These are phyloP conservation scores for Spergularia marina DNA, from an alignment of 148 eudicot genomes.

Conservation along the genomic window DNA sequence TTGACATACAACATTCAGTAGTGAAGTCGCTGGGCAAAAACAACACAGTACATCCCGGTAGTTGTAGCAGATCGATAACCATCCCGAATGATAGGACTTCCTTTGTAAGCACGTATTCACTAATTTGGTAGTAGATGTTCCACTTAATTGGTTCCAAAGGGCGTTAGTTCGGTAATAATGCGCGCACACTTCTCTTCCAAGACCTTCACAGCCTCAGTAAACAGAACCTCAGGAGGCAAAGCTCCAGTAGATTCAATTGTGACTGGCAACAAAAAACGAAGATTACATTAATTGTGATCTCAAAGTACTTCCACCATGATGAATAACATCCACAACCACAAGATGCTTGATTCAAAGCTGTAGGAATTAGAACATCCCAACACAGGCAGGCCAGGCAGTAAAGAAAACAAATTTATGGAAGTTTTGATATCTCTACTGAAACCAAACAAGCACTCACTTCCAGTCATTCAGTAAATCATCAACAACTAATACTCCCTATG, in stretches of 20 bases:
- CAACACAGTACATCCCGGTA: not conserved
- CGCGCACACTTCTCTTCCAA: conserved; percentile 84
- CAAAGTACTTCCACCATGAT: too few relatives aligned
- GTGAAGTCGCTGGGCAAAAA: not conserved
- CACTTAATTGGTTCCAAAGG: conserved; percentile 10
- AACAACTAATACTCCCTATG: too few relatives aligned
- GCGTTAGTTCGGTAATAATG: conserved; percentile 75
- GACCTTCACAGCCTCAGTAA: conserved; percentile 89
- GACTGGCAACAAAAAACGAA: conserved; percentile 36
- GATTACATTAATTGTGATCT: not conserved
- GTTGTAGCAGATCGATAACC: not conserved
- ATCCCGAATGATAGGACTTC: not conserved
- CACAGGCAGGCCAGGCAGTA: too few relatives aligned
- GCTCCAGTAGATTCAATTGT: conserved; percentile 93
- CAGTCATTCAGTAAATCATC: too few relatives aligned
- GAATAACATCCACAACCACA: too few relatives aligned
- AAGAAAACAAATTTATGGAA: too few relatives aligned
- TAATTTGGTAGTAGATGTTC: not conserved
- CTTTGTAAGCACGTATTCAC: not conserved
- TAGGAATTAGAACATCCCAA: too few relatives aligned
- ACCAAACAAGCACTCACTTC: too few relatives aligned
- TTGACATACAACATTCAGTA: not conserved
- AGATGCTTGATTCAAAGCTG: too few relatives aligned
- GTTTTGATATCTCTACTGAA: too few relatives aligned
- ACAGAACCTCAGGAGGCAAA: conserved; percentile 81